A percentile compares a stretch with the other conserved stretches of the same genome.
phyloP scores from a whole-genome alignment of 192 early-diverging fungal species.

The Coemansia sp. region DNA sequence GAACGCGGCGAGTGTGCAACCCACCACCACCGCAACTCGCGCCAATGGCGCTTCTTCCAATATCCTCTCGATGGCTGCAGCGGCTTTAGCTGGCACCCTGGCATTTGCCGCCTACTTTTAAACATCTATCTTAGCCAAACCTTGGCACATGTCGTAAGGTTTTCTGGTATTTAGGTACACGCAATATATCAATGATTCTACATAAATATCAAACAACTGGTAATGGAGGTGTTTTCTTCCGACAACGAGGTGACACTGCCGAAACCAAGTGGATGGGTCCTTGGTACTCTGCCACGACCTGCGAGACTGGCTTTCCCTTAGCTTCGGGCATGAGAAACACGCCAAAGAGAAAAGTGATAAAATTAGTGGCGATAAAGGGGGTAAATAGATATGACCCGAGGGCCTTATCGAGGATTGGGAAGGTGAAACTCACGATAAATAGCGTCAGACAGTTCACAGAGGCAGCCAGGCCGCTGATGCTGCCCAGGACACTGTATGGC shows the following conservation, averaged over 20 bases:
- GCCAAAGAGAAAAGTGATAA: constrained; percentile 42
- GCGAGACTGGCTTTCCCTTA: constrained; percentile 54
- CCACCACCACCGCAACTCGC: constrained; percentile 34
- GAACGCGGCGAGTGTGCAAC: constrained; percentile 33
- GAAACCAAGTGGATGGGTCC: constrained; percentile 25
- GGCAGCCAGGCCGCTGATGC: constrained; percentile 63
- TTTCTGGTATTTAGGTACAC: no score
- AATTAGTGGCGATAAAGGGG: constrained; percentile 57
- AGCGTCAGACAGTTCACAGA: constrained; percentile 66
- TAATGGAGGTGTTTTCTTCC: background rate
- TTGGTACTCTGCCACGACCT: constrained; percentile 46
- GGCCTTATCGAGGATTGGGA: constrained; percentile 56
- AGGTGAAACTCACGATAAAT: constrained; percentile 65
- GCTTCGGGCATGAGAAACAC: constrained; percentile 68
- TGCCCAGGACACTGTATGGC: constrained; percentile 65
- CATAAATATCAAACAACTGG: no score
- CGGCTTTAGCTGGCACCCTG: constrained; percentile 39
- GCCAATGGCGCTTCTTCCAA: constrained; percentile 21
- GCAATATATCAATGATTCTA: no score
- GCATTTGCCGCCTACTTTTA: constrained; percentile 41
- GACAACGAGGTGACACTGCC: background rate
- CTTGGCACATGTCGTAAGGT: background rate
- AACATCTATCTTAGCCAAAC: background rate
- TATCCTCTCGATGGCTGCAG: constrained; percentile 30
- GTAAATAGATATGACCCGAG: constrained; percentile 65